Base-by-base conservation (phyloP, 106 monocot species). In the Dendrobium nobile region DNA sequence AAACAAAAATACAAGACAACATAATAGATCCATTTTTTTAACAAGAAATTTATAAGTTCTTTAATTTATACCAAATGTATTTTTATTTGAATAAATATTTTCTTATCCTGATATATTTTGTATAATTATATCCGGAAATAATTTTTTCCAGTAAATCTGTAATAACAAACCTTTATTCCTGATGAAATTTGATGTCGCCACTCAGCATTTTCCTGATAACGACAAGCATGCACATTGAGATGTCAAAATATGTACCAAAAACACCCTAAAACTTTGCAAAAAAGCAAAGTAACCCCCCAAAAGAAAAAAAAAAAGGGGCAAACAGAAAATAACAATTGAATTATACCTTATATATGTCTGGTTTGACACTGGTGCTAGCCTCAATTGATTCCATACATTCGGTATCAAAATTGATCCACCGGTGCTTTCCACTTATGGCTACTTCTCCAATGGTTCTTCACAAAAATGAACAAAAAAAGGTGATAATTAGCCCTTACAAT, bases 81-180 rank as follows among this genome's bases (percentile, higher is more conserved):
- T 70, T 70, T 70, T 3, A 27, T 26, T 70, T 70, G 28, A 37
- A 70, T 37, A 33, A 33, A 16, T 33, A 37, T 33, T 15, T 70
- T 37, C 33, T 37, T 33, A 37, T 37, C 15, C 7, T 42, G 2
- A 44, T 43, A 74, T 74, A 74, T 8, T 70, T 70, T 70, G 37
- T 37, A 37, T 31, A 10, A 61, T 22, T 61, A 61, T 61, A n/a
- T 61, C 5, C 19, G 20, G 24, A 61, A 13, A 61, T 31, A 70
- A 70, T 31, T 7, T 16, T 37, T 37, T 70, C 11, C 5, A 11
- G 70, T 16, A 31, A 44, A 43, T 13, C 19, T 9, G 59, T 37
- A 77, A 83, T 41, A 78, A 83, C 43, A 79, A 74, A 83, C 83
- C 83, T 83, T 83, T 68, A 83, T 73, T 83, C 79, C 83, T 56